Percentiles rank a stretch among this genome's conserved stretches.
Evolutionary conservation across 345 rosid species (phyloP).

Genomic region (Eucalyptus sideroxylon): DNA sequence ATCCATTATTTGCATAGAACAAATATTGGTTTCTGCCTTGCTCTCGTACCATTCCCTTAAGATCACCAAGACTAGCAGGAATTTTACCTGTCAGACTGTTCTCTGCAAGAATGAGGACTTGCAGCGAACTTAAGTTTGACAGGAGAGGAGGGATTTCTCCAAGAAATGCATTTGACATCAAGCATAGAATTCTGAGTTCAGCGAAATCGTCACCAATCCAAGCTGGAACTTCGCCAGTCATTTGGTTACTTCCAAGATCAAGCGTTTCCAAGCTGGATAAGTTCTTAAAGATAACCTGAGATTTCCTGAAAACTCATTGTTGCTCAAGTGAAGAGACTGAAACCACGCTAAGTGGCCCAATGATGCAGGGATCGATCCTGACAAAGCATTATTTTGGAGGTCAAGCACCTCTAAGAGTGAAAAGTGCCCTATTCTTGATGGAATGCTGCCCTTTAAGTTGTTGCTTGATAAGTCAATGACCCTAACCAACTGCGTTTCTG

Average conservation of each 20-base stretch:
- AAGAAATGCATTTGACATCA: constrained; percentile 5
- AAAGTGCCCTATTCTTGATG: constrained; percentile 4
- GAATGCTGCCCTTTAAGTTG: constrained; percentile 14
- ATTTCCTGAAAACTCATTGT: constrained; percentile 11
- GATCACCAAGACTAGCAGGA: constrained; percentile 15
- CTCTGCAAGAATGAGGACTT: constrained; percentile 30
- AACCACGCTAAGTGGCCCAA: background rate
- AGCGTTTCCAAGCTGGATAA: constrained; percentile 15
- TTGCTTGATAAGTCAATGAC: constrained; percentile 25
- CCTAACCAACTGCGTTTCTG: constrained; percentile 2
- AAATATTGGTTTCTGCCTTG: constrained; percentile 10
- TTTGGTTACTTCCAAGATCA: constrained; percentile 20
- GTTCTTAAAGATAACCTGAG: constrained; percentile 11
- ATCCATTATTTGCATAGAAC: constrained; percentile 13
- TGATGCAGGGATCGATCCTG: constrained; percentile 10
- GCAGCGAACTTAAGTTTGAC: constrained; percentile 10
- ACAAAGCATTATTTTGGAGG: constrained; percentile 13
- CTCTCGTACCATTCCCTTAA: constrained; percentile 17
- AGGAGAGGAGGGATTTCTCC: constrained; percentile 18
- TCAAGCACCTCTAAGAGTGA: constrained; percentile 9
- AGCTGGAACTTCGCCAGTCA: background rate
- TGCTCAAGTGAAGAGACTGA: constrained; percentile 6
- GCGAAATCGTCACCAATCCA: constrained; percentile 16
- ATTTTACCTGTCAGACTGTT: constrained; percentile 23
- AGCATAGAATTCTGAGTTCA: constrained; percentile 2